phyloP scores from a whole-genome alignment of 768 basidiomycete species.

The Candolleomyces efflorescens region DNA sequence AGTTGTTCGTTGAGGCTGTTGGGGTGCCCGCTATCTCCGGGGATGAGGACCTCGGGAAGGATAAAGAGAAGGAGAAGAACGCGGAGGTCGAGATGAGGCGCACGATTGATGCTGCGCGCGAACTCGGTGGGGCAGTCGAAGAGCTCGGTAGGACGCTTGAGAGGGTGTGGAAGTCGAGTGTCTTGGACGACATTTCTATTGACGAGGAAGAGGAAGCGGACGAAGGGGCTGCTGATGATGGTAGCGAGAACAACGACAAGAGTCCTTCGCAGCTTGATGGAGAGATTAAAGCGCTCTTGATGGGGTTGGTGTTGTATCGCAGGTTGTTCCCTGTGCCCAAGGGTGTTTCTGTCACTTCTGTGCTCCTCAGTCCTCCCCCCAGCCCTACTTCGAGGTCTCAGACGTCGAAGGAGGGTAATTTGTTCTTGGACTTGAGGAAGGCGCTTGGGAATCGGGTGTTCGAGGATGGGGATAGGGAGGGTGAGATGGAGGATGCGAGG shows the following conservation, averaged over 20 bases:
- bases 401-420: slow-evolving; percentile 26
- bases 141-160: slow-evolving; percentile 54
- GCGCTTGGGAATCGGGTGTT: slow-evolving; percentile 49
- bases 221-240: slow-evolving; percentile 18
- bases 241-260: slow-evolving; percentile 31
- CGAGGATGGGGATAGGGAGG: slow-evolving; percentile 25
- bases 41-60: slow-evolving; percentile 27
- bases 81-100: slow-evolving; percentile 38
- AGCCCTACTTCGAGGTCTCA: slow-evolving; percentile 35
- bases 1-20: slow-evolving; percentile 47
- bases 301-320: slow-evolving; percentile 57
- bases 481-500: slow-evolving; percentile 63
- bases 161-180: slow-evolving; percentile 45
- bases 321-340: slow-evolving; percentile 45
- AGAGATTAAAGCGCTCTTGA: slow-evolving; percentile 51
- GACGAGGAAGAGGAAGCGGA: slow-evolving; percentile 11
- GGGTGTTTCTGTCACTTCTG: slow-evolving; percentile 23
- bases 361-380: slow-evolving; percentile 57
- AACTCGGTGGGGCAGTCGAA: slow-evolving; percentile 56
- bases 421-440: slow-evolving; percentile 43
- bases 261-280: slow-evolving; percentile 23
- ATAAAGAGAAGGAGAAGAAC: slow-evolving; percentile 22
- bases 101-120: slow-evolving; percentile 55
- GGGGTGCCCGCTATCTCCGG: slow-evolving; percentile 9
- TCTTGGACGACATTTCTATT: slow-evolving; percentile 26